phyloP scores from a whole-genome alignment of 202 grass and related monocot genomes.

The Carex arenaria region DNA sequence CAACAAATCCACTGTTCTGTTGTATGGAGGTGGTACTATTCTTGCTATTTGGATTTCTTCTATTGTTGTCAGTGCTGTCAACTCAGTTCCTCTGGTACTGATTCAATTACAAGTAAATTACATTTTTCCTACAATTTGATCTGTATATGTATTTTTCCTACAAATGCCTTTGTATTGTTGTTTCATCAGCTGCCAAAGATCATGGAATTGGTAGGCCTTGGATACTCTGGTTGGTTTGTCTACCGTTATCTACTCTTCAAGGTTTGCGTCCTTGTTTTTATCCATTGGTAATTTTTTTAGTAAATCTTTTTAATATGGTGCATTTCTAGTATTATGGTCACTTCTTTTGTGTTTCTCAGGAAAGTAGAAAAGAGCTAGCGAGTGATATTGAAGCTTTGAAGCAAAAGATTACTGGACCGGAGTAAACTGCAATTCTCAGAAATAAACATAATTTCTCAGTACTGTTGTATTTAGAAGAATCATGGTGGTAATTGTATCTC shows the following conservation, averaged over 20 bases:
- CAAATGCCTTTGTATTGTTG: neutral
- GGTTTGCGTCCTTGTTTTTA: conserved; percentile 13
- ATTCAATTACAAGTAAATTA: conserved; percentile 7
- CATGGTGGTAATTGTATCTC: neutral
- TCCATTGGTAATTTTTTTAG: neutral
- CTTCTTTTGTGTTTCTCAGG: conserved; percentile 28
- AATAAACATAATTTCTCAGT: neutral
- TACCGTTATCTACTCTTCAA: conserved; percentile 76
- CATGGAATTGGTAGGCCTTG: conserved; percentile 59
- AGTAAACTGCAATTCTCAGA: neutral
- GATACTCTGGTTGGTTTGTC: conserved; percentile 65
- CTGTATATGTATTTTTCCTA: neutral
- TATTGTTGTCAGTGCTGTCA: conserved; percentile 43
- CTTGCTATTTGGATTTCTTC: conserved; percentile 54
- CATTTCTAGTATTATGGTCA: conserved; percentile 5
- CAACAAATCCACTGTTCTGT: conserved; percentile 49
- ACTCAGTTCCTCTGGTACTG: conserved; percentile 62
- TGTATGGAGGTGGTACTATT: conserved; percentile 53
- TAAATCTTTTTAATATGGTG: neutral
- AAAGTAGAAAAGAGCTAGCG: conserved; percentile 55
- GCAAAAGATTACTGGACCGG: conserved; percentile 47
- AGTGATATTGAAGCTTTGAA: conserved; percentile 43
- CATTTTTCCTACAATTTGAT: neutral
- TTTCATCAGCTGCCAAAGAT: conserved; percentile 50
- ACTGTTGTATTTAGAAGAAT: conserved; percentile 11